These are phyloP conservation scores for Auxenochlorella protothecoides DNA, from an alignment of 139 green algal species.

Conservation along the genomic window DNA sequence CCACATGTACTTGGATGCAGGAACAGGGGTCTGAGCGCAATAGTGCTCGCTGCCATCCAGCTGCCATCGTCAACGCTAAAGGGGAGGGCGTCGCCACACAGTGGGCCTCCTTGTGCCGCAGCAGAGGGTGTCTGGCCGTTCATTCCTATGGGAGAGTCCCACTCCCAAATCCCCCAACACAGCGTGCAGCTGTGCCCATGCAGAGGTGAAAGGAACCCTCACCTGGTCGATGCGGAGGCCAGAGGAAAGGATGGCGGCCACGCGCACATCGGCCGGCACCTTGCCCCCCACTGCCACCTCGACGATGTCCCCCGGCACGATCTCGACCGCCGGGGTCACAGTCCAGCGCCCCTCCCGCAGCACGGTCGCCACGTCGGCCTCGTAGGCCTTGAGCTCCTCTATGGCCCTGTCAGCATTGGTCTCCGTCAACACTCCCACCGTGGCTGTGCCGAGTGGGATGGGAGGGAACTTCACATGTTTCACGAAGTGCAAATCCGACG, in stretches of 20 bases:
- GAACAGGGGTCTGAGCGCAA: too few species aligned
- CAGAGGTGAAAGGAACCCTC: neutral
- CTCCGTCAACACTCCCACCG: constrained; percentile 90
- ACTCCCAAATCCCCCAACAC: too few species aligned
- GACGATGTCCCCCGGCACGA: constrained; percentile 84
- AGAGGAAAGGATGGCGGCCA: constrained; percentile 68
- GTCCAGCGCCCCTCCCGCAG: constrained; percentile 48
- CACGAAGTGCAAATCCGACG: neutral
- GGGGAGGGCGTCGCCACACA: too few species aligned
- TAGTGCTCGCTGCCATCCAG: too few species aligned
- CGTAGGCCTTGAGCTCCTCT: constrained; percentile 93
- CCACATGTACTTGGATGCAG: too few species aligned
- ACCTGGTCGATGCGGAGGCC: constrained; percentile 84
- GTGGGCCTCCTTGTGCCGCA: too few species aligned
- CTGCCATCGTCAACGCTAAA: too few species aligned
- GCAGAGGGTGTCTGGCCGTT: too few species aligned
- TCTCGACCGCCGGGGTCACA: constrained; percentile 48
- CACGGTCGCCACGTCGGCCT: constrained; percentile 73
- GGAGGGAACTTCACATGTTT: neutral
- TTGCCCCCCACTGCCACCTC: constrained; percentile 78
- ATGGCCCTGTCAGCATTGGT: constrained; percentile 92
- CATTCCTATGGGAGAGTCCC: too few species aligned
- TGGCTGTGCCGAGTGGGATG: constrained; percentile 36
- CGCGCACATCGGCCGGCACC: constrained; percentile 83
- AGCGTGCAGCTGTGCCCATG: neutral